These are phyloP conservation scores for Saksenaea vasiformis DNA, from an alignment of 371 early-diverging fungal genomes.

Conservation along the genomic window DNA sequence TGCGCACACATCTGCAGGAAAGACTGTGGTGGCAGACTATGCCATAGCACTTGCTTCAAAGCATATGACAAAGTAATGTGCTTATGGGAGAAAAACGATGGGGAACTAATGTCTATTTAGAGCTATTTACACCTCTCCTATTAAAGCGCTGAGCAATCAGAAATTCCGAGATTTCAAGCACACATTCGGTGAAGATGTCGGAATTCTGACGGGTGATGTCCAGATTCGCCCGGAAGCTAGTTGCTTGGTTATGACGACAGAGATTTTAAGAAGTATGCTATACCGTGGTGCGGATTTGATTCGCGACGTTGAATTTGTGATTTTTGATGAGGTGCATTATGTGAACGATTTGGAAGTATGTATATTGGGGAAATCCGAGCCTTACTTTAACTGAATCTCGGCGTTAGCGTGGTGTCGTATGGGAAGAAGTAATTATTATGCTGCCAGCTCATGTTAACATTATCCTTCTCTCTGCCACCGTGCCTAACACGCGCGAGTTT, in stretches of 20 bases:
- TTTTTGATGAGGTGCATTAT: conserved; percentile 99
- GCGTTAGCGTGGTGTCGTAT: conserved; percentile 95
- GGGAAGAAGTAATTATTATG: conserved; percentile 99
- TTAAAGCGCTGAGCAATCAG: conserved; percentile 99
- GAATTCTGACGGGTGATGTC: conserved; percentile 99
- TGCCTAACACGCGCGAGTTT: conserved; percentile 99
- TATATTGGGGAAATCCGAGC: not conserved
- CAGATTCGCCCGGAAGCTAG: conserved; percentile 97
- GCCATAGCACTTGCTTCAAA: conserved; percentile 93
- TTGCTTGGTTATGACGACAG: conserved; percentile 99
- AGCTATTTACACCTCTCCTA: conserved; percentile 99
- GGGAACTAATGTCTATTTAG: conserved; percentile 24
- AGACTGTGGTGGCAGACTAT: conserved; percentile 99
- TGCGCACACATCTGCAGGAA: conserved; percentile 99
- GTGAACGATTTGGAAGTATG: conserved; percentile 93
- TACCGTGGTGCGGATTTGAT: conserved; percentile 97
- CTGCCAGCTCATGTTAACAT: conserved; percentile 93
- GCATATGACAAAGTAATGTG: conserved; percentile 89
- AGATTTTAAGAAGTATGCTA: conserved; percentile 98
- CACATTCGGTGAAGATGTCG: conserved; percentile 93
- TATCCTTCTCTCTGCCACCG: conserved; percentile 97
- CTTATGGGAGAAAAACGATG: not conserved
- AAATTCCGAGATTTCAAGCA: conserved; percentile 97
- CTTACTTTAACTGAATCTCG: not conserved
- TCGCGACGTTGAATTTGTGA: conserved; percentile 98